These are phyloP conservation scores for Capronia epimyces DNA, from an alignment of 2,329 filamentous ascomycete species.

Conservation along the genomic window DNA sequence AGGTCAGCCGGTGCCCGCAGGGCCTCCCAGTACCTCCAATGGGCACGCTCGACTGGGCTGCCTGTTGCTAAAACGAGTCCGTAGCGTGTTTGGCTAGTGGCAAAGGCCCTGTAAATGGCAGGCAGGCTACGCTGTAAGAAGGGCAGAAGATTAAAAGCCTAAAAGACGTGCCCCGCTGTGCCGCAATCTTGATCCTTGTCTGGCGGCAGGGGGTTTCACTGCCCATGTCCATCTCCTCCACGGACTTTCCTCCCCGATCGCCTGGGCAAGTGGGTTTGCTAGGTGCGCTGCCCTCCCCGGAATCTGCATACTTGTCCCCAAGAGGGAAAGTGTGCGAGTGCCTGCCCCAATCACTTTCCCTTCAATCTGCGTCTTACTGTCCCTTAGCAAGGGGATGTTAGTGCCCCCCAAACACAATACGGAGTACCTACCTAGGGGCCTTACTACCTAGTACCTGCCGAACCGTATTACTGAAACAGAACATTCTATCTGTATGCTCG, in stretches of 20 bases:
- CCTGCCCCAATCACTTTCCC: slow-evolving; percentile 1
- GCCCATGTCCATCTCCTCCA: slow-evolving; percentile 13
- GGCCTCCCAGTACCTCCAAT: slow-evolving; percentile 3
- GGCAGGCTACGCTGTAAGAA: too few species aligned
- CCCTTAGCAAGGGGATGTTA: too few species aligned
- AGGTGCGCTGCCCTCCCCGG: background rate
- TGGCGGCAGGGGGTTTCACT: too few species aligned
- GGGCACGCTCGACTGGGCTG: background rate
- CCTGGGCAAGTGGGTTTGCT: slow-evolving; percentile 15
- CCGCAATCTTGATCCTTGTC: slow-evolving; percentile 19
- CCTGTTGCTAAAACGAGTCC: slow-evolving; percentile 27
- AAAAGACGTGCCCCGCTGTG: background rate
- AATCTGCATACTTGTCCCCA: background rate
- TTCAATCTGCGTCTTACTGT: too few species aligned
- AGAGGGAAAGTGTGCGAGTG: background rate
- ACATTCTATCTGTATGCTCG: too few species aligned
- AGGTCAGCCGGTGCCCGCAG: background rate
- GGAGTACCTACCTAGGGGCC: too few species aligned
- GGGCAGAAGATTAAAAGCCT: slow-evolving; percentile 1
- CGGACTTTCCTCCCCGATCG: slow-evolving; percentile 21
- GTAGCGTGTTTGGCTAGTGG: slow-evolving; percentile 16
- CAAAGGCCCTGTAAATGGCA: background rate
- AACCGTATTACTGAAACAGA: background rate
- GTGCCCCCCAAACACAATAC: too few species aligned
- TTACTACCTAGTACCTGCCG: background rate